phyloP scores from a whole-genome alignment of 768 basidiomycete species.

The Mycena kentingensis region DNA sequence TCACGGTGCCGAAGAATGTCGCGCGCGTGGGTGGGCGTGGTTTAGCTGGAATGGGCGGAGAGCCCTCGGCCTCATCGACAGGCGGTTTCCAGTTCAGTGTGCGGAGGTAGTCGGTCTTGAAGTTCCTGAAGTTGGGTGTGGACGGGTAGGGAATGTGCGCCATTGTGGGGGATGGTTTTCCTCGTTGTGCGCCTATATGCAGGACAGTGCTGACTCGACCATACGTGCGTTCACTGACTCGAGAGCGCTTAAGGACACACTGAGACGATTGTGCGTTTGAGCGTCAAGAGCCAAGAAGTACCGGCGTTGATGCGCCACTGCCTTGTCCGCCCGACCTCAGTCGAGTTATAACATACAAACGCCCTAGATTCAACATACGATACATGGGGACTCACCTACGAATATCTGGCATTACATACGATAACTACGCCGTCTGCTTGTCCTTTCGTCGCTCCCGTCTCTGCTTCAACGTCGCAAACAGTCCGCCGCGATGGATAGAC shows the following conservation, averaged over 20 bases:
- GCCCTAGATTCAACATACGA: neutral
- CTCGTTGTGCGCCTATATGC: neutral
- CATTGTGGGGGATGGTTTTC: neutral
- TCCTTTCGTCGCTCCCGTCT: conserved; percentile 9
- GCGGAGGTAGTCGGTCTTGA: conserved; percentile 13
- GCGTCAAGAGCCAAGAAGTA: too few species aligned
- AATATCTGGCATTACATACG: conserved; percentile 11
- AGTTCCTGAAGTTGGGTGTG: conserved; percentile 22
- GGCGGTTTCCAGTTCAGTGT: conserved; percentile 1
- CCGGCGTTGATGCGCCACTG: neutral
- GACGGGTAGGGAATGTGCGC: conserved; percentile 24
- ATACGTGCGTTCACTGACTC: conserved; percentile 6
- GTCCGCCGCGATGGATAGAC: conserved; percentile 1
- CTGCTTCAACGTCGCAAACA: conserved; percentile 23
- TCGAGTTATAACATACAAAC: neutral
- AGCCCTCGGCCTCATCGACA: neutral
- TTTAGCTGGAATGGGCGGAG: neutral
- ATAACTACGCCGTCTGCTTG: neutral
- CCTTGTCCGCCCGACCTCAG: neutral
- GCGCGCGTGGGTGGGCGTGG: conserved; percentile 15
- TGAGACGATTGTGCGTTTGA: too few species aligned
- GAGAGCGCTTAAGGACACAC: neutral
- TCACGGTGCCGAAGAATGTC: conserved; percentile 24
- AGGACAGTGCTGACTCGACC: neutral
- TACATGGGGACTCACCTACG: conserved; percentile 14